Evolutionary conservation across 2,329 filamentous ascomycete species (phyloP).

Genomic region (Gnomoniopsis smithogilvyi): DNA sequence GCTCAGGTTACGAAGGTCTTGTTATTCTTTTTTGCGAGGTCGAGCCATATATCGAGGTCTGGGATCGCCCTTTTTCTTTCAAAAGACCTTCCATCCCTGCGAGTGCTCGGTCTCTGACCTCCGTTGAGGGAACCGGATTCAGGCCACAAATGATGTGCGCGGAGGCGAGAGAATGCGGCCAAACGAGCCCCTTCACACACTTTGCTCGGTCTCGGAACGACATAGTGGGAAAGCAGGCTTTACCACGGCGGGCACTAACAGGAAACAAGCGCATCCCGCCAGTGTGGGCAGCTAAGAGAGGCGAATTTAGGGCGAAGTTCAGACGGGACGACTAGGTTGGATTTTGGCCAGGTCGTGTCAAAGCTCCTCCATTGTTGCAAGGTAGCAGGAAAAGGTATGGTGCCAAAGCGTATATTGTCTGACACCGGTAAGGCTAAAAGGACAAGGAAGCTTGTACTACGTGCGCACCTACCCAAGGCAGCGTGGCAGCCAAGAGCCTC

Average conservation of each 20-base stretch:
- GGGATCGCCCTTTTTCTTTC: not conserved
- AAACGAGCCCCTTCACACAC: slow-evolving; percentile 2
- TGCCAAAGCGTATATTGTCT: not conserved
- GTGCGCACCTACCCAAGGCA: not conserved
- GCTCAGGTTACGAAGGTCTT: not conserved
- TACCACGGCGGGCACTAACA: not conserved
- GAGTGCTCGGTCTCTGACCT: not conserved
- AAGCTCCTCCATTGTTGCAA: not conserved
- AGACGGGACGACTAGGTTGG: not conserved
- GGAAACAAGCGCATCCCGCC: not conserved
- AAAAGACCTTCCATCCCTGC: not conserved
- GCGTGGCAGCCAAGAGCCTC: not conserved
- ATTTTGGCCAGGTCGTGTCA: not conserved
- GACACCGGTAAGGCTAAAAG: not conserved
- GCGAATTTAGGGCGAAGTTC: not conserved
- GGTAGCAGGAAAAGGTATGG: not conserved
- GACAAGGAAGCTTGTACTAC: not conserved
- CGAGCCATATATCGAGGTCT: slow-evolving; percentile 9
- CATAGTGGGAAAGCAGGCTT: not conserved
- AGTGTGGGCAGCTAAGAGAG: not conserved
- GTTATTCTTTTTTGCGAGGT: slow-evolving; percentile 1
- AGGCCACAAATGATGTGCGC: slow-evolving; percentile 1
- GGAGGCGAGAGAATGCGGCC: slow-evolving; percentile 6
- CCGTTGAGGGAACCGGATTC: not conserved
- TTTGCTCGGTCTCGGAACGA: slow-evolving; percentile 10